These are phyloP conservation scores for Apiotrichum mycotoxinovorans DNA, from an alignment of 1,284 basidiomycete genomes.

Conservation along the genomic window DNA sequence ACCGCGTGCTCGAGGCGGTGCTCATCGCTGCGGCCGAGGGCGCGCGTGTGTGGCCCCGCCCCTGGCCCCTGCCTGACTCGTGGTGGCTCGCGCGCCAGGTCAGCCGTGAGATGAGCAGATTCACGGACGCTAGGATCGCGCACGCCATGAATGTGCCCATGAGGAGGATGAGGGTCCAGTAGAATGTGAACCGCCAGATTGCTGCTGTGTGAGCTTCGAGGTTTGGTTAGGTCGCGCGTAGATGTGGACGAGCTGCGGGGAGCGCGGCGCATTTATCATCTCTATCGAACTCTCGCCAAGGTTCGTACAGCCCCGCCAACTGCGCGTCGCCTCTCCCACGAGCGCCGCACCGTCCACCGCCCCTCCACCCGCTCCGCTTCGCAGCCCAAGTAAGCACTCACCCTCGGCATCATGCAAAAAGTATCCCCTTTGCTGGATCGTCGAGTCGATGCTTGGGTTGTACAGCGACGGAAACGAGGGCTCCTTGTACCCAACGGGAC, in stretches of 20 bases:
- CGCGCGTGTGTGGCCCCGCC: too few species aligned
- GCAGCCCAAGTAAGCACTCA: constrained; percentile 15
- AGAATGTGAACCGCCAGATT: constrained; percentile 76
- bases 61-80: not conserved
- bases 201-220: constrained; percentile 54
- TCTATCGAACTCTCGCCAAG: too few species aligned
- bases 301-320: too few species aligned
- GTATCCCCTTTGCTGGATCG: constrained; percentile 29
- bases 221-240: not conserved
- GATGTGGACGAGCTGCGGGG: too few species aligned
- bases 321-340: too few species aligned
- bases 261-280: too few species aligned
- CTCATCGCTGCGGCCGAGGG: not conserved
- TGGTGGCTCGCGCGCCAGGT: not conserved
- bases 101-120: constrained; percentile 58
- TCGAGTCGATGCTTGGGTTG: constrained; percentile 49
- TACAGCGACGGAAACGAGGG: constrained; percentile 57
- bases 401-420: constrained; percentile 52
- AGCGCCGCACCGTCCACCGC: too few species aligned
- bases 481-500: constrained; percentile 36
- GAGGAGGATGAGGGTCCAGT: constrained; percentile 76
- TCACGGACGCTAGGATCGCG: constrained; percentile 65
- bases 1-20: not conserved
- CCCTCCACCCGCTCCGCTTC: too few species aligned
- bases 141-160: constrained; percentile 65